A percentile compares a stretch with the other conserved stretches of the same genome.
phyloP scores from a whole-genome alignment of 2,329 filamentous ascomycete genomes.

The Cladosporium sp. region DNA sequence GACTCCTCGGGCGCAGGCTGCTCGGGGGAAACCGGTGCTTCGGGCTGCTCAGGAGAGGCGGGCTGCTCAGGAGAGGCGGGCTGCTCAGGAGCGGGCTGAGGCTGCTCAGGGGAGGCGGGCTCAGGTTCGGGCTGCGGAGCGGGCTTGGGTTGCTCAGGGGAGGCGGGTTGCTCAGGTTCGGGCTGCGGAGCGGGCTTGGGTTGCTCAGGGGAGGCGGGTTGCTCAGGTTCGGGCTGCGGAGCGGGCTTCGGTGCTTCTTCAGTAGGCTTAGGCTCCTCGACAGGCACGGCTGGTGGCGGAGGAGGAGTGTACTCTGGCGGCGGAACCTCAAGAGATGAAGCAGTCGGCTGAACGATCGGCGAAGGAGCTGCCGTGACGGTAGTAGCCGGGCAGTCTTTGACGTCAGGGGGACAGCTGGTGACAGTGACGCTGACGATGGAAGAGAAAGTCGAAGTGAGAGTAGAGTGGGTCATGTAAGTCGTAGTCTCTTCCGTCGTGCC shows the following conservation, averaged over 20 bases:
- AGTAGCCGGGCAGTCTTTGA: constrained; percentile 34
- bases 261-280: neutral
- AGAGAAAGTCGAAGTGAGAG: constrained; percentile 13
- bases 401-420: constrained; percentile 36
- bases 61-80: no score
- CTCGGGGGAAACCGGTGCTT: no score
- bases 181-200: neutral
- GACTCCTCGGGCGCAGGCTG: no score
- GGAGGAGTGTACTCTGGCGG: neutral
- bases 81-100: neutral
- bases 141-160: neutral
- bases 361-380: neutral
- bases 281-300: neutral
- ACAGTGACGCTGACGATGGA: constrained; percentile 20
- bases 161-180: neutral
- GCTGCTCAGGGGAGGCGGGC: neutral
- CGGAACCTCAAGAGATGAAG: constrained; percentile 1
- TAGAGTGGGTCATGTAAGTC: constrained; percentile 15
- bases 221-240: neutral
- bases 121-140: neutral
- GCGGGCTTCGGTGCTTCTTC: neutral
- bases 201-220: no score
- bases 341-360: constrained; percentile 1
- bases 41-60: no score
- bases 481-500: constrained; percentile 1